Conservation (phyloP, 305 asterid genomes). For the Rubia tinctorum region DNA sequence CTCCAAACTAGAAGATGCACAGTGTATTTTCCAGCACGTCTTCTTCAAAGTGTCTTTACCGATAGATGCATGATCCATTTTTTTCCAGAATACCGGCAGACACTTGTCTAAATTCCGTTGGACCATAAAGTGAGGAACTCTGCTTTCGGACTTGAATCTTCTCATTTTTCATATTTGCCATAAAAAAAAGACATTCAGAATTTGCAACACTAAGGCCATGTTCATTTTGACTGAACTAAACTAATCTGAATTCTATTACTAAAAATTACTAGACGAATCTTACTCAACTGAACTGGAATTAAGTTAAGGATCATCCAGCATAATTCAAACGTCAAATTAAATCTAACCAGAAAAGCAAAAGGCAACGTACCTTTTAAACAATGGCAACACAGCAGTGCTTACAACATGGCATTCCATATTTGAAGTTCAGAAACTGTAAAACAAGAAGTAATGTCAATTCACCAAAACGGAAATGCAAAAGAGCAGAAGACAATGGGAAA, state of each 20-base stretch:
- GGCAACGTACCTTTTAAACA: slow-evolving; percentile 36
- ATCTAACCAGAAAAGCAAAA: background rate
- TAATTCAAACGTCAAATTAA: slow-evolving; percentile 3
- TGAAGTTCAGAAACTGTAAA: slow-evolving; percentile 19
- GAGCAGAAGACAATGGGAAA: background rate
- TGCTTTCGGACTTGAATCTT: slow-evolving; percentile 37
- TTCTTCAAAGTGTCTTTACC: slow-evolving; percentile 20
- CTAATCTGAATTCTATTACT: background rate
- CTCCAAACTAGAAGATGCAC: slow-evolving; percentile 51
- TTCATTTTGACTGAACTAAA: background rate
- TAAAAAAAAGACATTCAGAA: background rate
- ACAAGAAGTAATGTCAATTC: background rate
- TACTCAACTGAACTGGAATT: background rate
- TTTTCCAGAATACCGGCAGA: slow-evolving; percentile 21
- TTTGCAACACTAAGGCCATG: slow-evolving; percentile 4
- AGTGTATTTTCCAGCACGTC: slow-evolving; percentile 34
- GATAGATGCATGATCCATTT: slow-evolving; percentile 26
- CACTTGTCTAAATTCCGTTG: slow-evolving; percentile 23
- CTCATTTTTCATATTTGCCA: slow-evolving; percentile 20
- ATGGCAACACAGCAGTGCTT: slow-evolving; percentile 33
- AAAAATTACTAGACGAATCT: background rate
- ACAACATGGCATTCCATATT: slow-evolving; percentile 48
- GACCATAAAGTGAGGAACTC: slow-evolving; percentile 23
- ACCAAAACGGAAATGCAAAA: slow-evolving; percentile 5
- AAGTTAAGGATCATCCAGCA: background rate